Percentiles rank a stretch among this genome's conserved stretches.
phyloP scores from a whole-genome alignment of 2,329 filamentous ascomycete species.

The Periglandula ipomoeae region DNA sequence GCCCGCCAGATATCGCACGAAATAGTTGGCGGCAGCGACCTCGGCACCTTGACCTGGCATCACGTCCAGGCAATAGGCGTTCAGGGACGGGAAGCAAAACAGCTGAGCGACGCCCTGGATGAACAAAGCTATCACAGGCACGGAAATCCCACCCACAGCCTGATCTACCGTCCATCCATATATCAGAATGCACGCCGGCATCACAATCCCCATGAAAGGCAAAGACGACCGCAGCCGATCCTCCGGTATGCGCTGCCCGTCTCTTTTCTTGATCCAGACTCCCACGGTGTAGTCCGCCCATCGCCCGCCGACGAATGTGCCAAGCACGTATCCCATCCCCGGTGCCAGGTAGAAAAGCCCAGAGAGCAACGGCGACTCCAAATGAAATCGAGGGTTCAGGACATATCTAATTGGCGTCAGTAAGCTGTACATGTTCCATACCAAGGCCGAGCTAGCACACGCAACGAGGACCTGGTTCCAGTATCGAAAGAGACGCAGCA shows the following conservation, averaged over 20 bases:
- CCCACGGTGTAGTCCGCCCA: constrained; percentile 61
- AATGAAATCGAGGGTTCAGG: constrained; percentile 63
- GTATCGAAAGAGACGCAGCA: constrained; percentile 56
- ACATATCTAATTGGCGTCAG: constrained; percentile 62
- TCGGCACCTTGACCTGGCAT: constrained; percentile 62
- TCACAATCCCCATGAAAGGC: constrained; percentile 44
- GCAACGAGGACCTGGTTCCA: constrained; percentile 55
- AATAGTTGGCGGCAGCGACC: constrained; percentile 73
- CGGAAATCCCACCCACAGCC: constrained; percentile 39
- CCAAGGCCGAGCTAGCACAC: constrained; percentile 51
- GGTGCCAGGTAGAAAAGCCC: constrained; percentile 69
- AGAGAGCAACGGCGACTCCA: constrained; percentile 55
- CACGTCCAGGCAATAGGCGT: constrained; percentile 76
- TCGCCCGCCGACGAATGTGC: constrained; percentile 62
- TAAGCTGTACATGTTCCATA: constrained; percentile 63
- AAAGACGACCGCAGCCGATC: constrained; percentile 55
- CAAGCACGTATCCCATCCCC: constrained; percentile 58
- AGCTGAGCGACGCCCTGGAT: constrained; percentile 65
- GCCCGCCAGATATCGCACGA: constrained; percentile 66
- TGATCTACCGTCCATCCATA: constrained; percentile 46
- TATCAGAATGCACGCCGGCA: constrained; percentile 55
- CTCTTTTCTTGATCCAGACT: constrained; percentile 50
- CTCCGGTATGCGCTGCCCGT: constrained; percentile 54
- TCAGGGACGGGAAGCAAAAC: constrained; percentile 66
- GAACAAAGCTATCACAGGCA: constrained; percentile 67